Evolutionary conservation across 75 land plant species (phyloP).

Genomic region (Selaginella moellendorffii): DNA sequence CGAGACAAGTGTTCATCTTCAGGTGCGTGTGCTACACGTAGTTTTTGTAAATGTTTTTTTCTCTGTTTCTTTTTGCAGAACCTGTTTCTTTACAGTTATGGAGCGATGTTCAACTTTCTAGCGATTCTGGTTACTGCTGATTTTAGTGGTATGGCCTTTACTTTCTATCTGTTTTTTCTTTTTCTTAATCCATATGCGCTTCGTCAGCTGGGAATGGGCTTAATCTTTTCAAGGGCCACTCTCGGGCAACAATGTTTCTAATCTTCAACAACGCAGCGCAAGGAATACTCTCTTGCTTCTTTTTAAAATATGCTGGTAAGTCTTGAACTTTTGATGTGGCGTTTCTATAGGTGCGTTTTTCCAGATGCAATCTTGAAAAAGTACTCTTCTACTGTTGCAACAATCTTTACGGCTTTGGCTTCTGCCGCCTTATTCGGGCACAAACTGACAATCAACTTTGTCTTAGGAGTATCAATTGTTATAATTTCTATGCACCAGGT

Average conservation of each 20-base stretch:
- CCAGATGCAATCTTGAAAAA: slow-evolving; percentile 98
- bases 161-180: not conserved
- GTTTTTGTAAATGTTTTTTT: too few species aligned
- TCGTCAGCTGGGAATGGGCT: slow-evolving; percentile 67
- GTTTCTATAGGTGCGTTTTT: too few species aligned
- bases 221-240: slow-evolving; percentile 86
- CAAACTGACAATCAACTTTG: slow-evolving; percentile 73
- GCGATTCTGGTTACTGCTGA: slow-evolving; percentile 17
- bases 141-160: slow-evolving; percentile 12
- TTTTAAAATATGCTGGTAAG: slow-evolving; percentile 96
- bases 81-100: slow-evolving; percentile 90
- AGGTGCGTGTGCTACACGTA: too few species aligned
- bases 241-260: slow-evolving; percentile 84
- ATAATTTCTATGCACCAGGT: slow-evolving; percentile 99
- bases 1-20: slow-evolving; percentile 97
- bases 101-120: slow-evolving; percentile 88
- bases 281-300: slow-evolving; percentile 92
- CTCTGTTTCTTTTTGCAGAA: too few species aligned
- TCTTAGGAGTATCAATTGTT: slow-evolving; percentile 87
- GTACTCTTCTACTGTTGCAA: slow-evolving; percentile 99
- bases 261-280: slow-evolving; percentile 96
- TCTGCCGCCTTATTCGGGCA: slow-evolving; percentile 91
- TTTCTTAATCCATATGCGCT: not conserved
- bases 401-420: slow-evolving; percentile 93
- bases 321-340: slow-evolving; percentile 8